A percentile compares a stretch with the other conserved stretches of the same genome.
These are phyloP conservation scores for Chaetomiaceae sp. DNA, from an alignment of 2,329 filamentous ascomycete species.

Conservation along the genomic window DNA sequence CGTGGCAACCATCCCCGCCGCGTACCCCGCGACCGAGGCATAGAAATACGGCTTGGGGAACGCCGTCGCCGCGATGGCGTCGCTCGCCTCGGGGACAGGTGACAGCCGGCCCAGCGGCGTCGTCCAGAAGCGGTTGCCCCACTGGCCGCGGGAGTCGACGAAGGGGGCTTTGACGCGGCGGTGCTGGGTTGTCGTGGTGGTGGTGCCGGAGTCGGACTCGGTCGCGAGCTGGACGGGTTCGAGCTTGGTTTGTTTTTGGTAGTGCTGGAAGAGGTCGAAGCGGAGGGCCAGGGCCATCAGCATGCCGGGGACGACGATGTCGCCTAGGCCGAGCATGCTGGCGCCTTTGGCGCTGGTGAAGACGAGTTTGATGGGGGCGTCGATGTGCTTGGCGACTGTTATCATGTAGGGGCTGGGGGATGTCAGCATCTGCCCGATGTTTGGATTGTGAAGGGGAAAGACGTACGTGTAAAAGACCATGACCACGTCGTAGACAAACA, in stretches of 20 bases:
- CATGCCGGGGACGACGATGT: slow-evolving; percentile 88
- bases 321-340: slow-evolving; percentile 87
- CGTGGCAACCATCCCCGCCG: slow-evolving; percentile 71
- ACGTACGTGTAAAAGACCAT: slow-evolving; percentile 80
- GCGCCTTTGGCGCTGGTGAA: slow-evolving; percentile 63
- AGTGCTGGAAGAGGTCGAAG: slow-evolving; percentile 87
- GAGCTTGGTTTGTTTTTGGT: slow-evolving; percentile 60
- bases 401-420: slow-evolving; percentile 68
- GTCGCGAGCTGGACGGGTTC: slow-evolving; percentile 36
- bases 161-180: slow-evolving; percentile 50
- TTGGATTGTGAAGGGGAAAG: not conserved
- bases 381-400: slow-evolving; percentile 80
- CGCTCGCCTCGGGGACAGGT: slow-evolving; percentile 30
- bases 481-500: slow-evolving; percentile 95
- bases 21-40: slow-evolving; percentile 71
- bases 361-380: slow-evolving; percentile 88
- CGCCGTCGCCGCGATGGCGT: slow-evolving; percentile 37
- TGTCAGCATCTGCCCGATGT: slow-evolving; percentile 21
- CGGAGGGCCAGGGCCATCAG: slow-evolving; percentile 82
- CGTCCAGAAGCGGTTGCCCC: slow-evolving; percentile 84
- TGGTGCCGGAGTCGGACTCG: slow-evolving; percentile 30
- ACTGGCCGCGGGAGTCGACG: slow-evolving; percentile 62
- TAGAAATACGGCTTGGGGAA: slow-evolving; percentile 87
- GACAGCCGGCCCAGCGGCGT: slow-evolving; percentile 29
- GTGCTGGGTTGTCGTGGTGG: slow-evolving; percentile 38